These are phyloP conservation scores for Haplographium delicatum DNA, from an alignment of 495 filamentous ascomycete genomes.

Conservation along the genomic window DNA sequence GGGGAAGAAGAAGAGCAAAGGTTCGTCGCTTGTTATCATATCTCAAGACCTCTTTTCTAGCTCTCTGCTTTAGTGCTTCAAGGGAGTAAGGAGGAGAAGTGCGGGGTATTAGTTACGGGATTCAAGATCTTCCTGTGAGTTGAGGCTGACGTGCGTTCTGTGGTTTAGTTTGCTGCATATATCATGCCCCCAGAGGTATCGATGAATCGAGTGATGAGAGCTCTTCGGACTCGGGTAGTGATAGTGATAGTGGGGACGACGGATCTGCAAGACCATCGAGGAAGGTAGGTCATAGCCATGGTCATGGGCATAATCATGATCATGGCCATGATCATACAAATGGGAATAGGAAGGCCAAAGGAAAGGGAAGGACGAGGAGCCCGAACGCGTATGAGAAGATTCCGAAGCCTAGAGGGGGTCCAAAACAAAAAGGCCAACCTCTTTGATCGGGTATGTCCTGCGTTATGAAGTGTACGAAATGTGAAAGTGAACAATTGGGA, in stretches of 20 bases:
- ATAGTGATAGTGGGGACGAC: constrained; percentile 51
- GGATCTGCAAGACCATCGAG: constrained; percentile 24
- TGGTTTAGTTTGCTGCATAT: constrained; percentile 99
- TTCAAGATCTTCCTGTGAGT: no score
- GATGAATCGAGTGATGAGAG: constrained; percentile 84
- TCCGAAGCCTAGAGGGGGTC: constrained; percentile 49
- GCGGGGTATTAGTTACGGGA: no score
- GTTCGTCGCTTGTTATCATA: constrained; percentile 42
- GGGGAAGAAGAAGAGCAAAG: constrained; percentile 91
- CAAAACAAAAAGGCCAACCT: constrained; percentile 4
- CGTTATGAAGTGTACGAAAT: no score
- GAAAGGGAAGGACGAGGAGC: constrained; percentile 57
- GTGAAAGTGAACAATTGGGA: no score
- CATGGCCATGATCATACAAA: constrained; percentile 30
- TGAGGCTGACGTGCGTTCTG: no score
- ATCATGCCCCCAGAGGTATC: constrained; percentile 75
- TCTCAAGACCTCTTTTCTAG: no score
- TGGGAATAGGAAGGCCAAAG: constrained; percentile 34
- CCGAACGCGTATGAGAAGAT: constrained; percentile 96
- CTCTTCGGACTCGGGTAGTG: constrained; percentile 55
- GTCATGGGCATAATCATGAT: constrained; percentile 27
- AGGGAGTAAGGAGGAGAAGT: no score
- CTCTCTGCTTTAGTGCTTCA: no score
- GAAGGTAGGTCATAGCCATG: constrained; percentile 16
- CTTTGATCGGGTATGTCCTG: no score